A percentile compares a stretch with the other conserved stretches of the same genome.
These are phyloP conservation scores for Pseudozyma flocculosa DNA, from an alignment of 1,284 basidiomycete genomes.

Conservation along the genomic window DNA sequence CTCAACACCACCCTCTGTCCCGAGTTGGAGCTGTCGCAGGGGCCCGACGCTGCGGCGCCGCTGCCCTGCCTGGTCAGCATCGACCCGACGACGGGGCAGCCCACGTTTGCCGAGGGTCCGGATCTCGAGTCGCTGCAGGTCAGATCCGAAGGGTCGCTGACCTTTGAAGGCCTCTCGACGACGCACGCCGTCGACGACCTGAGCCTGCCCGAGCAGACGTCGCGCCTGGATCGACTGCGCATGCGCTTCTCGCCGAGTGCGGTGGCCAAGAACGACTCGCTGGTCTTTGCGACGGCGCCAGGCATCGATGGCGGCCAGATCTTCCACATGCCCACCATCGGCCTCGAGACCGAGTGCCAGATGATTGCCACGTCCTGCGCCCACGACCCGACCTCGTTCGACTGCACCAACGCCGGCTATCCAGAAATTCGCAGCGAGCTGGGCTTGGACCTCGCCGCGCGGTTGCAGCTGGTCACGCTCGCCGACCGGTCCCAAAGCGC, in stretches of 20 bases:
- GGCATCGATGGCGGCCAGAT: background rate
- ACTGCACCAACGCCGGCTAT: constrained; percentile 7
- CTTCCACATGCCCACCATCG: constrained; percentile 3
- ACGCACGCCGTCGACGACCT: too few relatives aligned
- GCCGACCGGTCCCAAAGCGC: too few relatives aligned
- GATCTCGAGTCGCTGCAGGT: too few relatives aligned
- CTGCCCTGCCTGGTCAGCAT: constrained; percentile 3
- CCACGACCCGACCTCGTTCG: constrained; percentile 1
- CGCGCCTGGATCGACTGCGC: background rate
- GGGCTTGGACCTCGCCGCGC: background rate
- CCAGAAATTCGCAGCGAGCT: background rate
- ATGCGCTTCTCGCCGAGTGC: background rate
- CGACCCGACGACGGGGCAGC: background rate
- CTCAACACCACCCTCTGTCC: constrained; percentile 12
- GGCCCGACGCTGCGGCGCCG: background rate
- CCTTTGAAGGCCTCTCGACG: too few relatives aligned
- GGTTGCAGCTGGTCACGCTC: background rate
- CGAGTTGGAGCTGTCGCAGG: background rate
- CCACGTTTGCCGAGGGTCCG: too few relatives aligned
- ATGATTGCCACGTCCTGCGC: constrained; percentile 10
- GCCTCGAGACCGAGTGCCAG: constrained; percentile 3
- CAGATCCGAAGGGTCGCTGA: too few relatives aligned
- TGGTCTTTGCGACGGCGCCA: background rate
- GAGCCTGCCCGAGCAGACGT: too few relatives aligned
- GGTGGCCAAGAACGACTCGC: background rate